Conservation (phyloP, 139 green algal species). For the Picochlorum sp. region DNA sequence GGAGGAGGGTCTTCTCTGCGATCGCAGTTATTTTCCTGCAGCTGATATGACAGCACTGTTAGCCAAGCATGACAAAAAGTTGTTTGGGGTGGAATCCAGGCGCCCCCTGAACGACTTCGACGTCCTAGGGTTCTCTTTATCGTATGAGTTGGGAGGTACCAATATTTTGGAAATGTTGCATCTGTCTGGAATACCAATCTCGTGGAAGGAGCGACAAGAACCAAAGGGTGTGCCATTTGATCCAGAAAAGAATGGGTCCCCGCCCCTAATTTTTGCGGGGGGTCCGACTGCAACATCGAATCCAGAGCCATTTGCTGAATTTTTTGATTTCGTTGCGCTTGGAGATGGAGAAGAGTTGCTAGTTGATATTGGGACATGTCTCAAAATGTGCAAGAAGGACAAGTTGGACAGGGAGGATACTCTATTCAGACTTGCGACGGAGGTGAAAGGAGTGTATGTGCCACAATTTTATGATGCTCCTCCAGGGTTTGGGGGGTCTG, state of each 20-base stretch:
- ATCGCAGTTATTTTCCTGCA: slow-evolving; percentile 58
- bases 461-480: slow-evolving; percentile 62
- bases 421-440: slow-evolving; percentile 40
- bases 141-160: slow-evolving; percentile 54
- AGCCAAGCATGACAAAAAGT: slow-evolving; percentile 26
- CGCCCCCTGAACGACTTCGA: slow-evolving; percentile 48
- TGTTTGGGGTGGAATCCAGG: slow-evolving; percentile 58
- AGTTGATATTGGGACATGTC: slow-evolving; percentile 56
- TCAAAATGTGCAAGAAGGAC: slow-evolving; percentile 36
- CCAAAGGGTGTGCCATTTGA: slow-evolving; percentile 31
- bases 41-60: slow-evolving; percentile 29
- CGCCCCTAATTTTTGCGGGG: slow-evolving; percentile 56
- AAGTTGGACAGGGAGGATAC: slow-evolving; percentile 43
- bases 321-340: slow-evolving; percentile 66
- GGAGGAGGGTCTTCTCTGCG: slow-evolving; percentile 48
- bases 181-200: slow-evolving; percentile 31
- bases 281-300: slow-evolving; percentile 68
- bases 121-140: slow-evolving; percentile 54
- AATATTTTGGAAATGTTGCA: slow-evolving; percentile 69
- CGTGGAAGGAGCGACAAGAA: slow-evolving; percentile 33
- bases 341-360: slow-evolving; percentile 51
- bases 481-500: slow-evolving; percentile 46
- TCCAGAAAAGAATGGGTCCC: slow-evolving; percentile 24
- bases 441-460: slow-evolving; percentile 63
- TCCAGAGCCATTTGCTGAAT: slow-evolving; percentile 65